Percentiles rank a stretch among this genome's conserved stretches.
Conservation (phyloP, 2,329 filamentous ascomycete genomes). For the Neoarthrinium moseri region DNA sequence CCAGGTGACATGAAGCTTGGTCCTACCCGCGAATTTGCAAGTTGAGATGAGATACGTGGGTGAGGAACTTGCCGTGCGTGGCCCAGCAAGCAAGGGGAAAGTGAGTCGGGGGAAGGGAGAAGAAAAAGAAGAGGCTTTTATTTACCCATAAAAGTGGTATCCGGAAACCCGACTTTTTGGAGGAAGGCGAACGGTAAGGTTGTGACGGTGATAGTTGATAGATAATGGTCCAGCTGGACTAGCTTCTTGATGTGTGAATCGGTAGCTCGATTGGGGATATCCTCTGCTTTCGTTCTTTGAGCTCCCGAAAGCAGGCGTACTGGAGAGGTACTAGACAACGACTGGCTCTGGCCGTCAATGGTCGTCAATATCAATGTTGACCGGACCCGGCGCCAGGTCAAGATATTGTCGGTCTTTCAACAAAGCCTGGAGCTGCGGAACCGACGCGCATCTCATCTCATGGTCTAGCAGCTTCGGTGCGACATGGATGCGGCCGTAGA, state of each 20-base stretch:
- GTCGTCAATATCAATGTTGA: background rate
- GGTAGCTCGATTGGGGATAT: background rate
- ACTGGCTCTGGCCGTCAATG: background rate
- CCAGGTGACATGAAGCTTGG: no score
- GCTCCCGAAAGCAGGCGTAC: background rate
- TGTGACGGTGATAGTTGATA: constrained; percentile 6
- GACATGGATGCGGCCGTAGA: constrained; percentile 3
- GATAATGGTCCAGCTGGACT: constrained; percentile 1
- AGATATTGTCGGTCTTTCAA: background rate
- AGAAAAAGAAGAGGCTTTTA: no score
- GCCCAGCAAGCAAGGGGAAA: no score
- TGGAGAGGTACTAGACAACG: background rate
- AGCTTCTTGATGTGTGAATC: no score
- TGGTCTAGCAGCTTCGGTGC: constrained; percentile 4
- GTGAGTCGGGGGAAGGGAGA: no score
- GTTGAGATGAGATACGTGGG: no score
- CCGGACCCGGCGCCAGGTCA: constrained; percentile 4
- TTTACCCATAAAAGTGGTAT: background rate
- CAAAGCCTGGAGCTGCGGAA: no score
- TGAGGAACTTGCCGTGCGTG: no score
- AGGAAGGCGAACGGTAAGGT: no score
- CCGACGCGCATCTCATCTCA: no score
- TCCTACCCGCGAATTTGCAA: no score
- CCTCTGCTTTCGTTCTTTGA: background rate
- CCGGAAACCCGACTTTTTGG: background rate